Evolutionary conservation across 208 protist genomes (phyloP).

Genomic region (Acanthamoeba polyphaga): DNA sequence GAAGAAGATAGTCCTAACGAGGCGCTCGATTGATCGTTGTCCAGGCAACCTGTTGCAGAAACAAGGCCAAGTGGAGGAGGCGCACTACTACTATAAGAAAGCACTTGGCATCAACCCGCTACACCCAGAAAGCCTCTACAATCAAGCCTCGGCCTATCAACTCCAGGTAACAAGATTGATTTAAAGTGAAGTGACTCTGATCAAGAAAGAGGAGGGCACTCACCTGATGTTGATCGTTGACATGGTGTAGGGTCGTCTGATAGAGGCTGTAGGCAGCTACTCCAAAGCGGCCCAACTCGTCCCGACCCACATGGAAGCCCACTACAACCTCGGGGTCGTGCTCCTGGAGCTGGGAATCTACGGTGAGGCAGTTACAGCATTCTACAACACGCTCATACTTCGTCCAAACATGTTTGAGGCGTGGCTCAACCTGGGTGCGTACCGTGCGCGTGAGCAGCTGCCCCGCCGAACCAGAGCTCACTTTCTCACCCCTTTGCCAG

Average conservation of each 20-base stretch:
- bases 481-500: background rate
- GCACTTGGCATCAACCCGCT: background rate
- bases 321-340: background rate
- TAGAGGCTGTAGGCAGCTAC: background rate
- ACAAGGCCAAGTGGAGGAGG: background rate
- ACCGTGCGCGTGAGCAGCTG: background rate
- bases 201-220: background rate
- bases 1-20: no score
- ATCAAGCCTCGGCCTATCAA: background rate
- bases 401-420: background rate
- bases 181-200: background rate
- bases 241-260: background rate
- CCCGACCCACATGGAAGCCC: background rate
- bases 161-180: background rate
- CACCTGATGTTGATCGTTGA: background rate
- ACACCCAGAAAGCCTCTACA: background rate
- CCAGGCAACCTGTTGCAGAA: constrained; percentile 24
- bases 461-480: background rate
- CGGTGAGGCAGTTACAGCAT: background rate
- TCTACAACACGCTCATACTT: background rate
- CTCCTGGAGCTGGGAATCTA: background rate
- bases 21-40: no score
- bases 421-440: background rate
- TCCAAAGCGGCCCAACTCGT: background rate
- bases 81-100: constrained; percentile 13